Conservation (phyloP, 805 yeast species). For the Peterozyma xylosa region DNA sequence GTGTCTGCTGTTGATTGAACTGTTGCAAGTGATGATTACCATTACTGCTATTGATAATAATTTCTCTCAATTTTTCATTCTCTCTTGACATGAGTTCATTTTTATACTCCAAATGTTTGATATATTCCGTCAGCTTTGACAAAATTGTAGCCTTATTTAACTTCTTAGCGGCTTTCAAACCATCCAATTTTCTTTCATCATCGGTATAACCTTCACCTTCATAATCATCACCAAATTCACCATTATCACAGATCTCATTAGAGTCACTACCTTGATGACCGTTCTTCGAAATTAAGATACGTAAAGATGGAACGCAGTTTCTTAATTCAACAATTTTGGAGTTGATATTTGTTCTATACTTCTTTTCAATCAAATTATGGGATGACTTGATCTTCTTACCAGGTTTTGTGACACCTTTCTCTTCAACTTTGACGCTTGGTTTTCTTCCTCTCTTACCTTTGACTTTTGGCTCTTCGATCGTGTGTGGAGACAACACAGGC, state of each 20-base stretch:
- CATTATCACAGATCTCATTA: conserved; percentile 29
- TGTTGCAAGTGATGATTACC: background rate
- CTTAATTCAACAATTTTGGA: conserved; percentile 57
- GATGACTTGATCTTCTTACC: conserved; percentile 48
- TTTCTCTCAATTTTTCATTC: conserved; percentile 30
- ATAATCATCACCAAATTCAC: conserved; percentile 31
- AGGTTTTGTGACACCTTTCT: conserved; percentile 24
- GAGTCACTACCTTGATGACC: conserved; percentile 27
- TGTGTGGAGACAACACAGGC: conserved; percentile 1
- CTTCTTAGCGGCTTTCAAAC: conserved; percentile 68
- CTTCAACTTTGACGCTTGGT: conserved; percentile 3
- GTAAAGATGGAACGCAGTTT: conserved; percentile 59
- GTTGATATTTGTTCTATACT: conserved; percentile 64
- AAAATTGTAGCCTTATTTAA: conserved; percentile 72
- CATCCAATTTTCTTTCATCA: conserved; percentile 53
- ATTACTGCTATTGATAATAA: conserved; percentile 9
- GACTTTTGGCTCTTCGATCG: background rate
- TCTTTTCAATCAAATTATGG: conserved; percentile 67
- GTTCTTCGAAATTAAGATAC: conserved; percentile 32
- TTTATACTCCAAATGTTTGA: conserved; percentile 61
- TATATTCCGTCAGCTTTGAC: conserved; percentile 72
- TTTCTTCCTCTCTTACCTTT: conserved; percentile 6
- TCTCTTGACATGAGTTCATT: conserved; percentile 41
- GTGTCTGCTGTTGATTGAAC: conserved; percentile 3
- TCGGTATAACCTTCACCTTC: conserved; percentile 49